Base-by-base conservation (phyloP, 2,329 filamentous ascomycete genomes). In the Tolypocladium guangdongense region DNA sequence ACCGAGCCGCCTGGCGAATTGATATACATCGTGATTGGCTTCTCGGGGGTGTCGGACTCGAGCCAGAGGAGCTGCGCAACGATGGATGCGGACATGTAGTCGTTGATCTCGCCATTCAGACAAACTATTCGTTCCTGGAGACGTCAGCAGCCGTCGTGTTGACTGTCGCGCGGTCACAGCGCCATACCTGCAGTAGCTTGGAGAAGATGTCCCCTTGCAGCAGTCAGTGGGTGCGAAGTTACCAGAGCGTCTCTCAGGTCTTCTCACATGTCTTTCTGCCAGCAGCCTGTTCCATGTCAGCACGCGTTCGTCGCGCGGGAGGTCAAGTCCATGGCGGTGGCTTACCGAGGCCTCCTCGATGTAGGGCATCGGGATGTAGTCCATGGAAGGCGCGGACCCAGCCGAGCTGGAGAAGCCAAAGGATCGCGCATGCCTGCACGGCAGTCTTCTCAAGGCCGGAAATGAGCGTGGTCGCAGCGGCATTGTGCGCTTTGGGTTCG, bases 31-130 rank as follows among this genome's bases (percentile, higher is more conserved):
- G 88, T 93, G 59, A 99, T 97, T 14, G 90, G 88, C 69, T 96
- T 96, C 53, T 95, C 84, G 4, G 92, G 91, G 64, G 89, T 90
- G 66, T 99, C 93, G 63, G 92, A 93, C 77, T 99, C 95, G 69
- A 99, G 90, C 81, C 91, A 99, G 58, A 99, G 86, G 24, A 99
- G 83, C 68, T 99, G 95, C 1, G 93, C 90, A 32, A 97, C 92
- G 58, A 97, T 90, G 43, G 87, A 88, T n/a, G 93, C 92, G 38
- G 90, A 95, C 60, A 93, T 83, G 43, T 82, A 86, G 66, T 96
- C 89, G 73, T 97, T 88, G 54, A 97, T 90, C 65, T 88, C 79
- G 64, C 92, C 92, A 64, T 96, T 96, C 37, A 97, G 80, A 67
- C 88, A 96, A 64, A 99, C 80, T 64, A 97, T 97, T 58, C 92